Percentiles rank a stretch among this genome's conserved stretches.
Evolutionary conservation across 192 early-diverging fungal species (phyloP).

Genomic region (Backusella liffmaniae): DNA sequence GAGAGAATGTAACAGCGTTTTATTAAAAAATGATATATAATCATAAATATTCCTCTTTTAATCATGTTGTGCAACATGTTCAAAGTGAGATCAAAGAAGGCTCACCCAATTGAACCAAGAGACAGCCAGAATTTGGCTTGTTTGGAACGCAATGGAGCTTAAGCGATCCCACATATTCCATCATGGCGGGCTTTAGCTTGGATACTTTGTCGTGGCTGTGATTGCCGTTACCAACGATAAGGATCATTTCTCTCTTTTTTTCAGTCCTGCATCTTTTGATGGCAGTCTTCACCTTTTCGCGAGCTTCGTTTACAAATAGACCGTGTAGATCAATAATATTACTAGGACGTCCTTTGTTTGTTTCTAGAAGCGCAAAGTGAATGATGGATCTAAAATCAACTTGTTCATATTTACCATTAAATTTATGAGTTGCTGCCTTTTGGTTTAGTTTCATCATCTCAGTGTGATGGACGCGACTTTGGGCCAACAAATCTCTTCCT

Average conservation of each 20-base stretch:
- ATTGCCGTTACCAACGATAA: background rate
- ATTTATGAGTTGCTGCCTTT: background rate
- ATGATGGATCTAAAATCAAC: background rate
- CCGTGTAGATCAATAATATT: background rate
- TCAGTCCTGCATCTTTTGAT: background rate
- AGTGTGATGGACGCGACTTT: background rate
- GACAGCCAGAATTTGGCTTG: background rate
- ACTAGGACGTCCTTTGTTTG: background rate
- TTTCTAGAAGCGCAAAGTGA: background rate
- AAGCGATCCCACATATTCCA: background rate
- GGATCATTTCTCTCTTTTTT: background rate
- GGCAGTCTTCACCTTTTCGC: background rate
- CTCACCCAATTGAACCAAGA: background rate
- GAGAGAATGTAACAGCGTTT: background rate
- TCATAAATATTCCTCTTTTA: background rate
- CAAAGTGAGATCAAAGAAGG: background rate
- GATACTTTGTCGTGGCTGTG: background rate
- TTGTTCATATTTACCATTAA: background rate
- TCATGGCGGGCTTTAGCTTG: background rate
- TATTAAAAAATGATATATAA: background rate
- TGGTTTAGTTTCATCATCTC: background rate
- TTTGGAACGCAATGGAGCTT: background rate
- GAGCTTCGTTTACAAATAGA: background rate
- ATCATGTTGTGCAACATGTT: background rate
- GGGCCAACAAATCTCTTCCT: background rate